These are phyloP conservation scores for Saccharomycopsis microspora DNA, from an alignment of 805 yeast species.

Conservation along the genomic window DNA sequence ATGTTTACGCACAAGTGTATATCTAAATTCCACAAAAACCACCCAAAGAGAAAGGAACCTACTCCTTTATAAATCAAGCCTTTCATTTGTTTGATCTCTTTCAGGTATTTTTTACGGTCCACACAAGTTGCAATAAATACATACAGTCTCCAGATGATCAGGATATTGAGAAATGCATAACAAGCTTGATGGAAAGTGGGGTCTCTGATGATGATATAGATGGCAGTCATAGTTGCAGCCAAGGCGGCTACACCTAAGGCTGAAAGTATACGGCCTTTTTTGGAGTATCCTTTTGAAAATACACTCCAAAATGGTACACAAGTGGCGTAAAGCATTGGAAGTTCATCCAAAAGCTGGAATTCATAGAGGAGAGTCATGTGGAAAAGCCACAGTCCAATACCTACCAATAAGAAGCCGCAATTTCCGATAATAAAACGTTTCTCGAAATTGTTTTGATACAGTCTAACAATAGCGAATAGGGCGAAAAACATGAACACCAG, in stretches of 20 bases:
- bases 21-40: constrained; percentile 81
- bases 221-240: constrained; percentile 51
- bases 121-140: constrained; percentile 27
- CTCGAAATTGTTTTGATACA: constrained; percentile 52
- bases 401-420: constrained; percentile 78
- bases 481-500: constrained; percentile 46
- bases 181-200: constrained; percentile 86
- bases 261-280: constrained; percentile 10
- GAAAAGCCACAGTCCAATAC: constrained; percentile 89
- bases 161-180: constrained; percentile 68
- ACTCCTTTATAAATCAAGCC: constrained; percentile 50
- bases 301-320: constrained; percentile 88
- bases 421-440: constrained; percentile 59
- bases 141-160: constrained; percentile 53
- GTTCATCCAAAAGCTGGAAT: constrained; percentile 85
- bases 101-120: constrained; percentile 6
- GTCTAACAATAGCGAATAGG: constrained; percentile 48
- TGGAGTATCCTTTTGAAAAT: constrained; percentile 44
- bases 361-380: constrained; percentile 92
- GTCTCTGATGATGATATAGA: constrained; percentile 63
- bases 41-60: constrained; percentile 58
- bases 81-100: constrained; percentile 29
- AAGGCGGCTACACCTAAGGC: constrained; percentile 4
- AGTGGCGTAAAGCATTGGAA: constrained; percentile 98
- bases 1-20: constrained; percentile 53